Evolutionary conservation across 768 basidiomycete genomes (phyloP).

Genomic region (Lenzites betulinus): DNA sequence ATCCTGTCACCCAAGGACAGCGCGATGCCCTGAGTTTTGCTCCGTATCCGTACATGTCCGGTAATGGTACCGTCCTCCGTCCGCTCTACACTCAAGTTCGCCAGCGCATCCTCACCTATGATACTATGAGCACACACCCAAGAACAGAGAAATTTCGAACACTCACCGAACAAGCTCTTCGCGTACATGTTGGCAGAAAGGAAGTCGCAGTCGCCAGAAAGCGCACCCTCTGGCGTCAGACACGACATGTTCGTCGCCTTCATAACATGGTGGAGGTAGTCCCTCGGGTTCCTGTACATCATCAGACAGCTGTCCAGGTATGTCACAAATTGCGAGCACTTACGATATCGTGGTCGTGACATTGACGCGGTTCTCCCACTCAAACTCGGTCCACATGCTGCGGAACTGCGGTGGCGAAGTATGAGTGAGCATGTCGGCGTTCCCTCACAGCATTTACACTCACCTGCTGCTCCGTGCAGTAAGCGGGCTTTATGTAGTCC

Average conservation of each 20-base stretch:
- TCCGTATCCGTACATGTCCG: conserved; percentile 94
- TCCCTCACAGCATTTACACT: conserved; percentile 14
- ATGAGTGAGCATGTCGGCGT: neutral
- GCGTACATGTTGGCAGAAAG: conserved; percentile 97
- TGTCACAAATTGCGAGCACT: conserved; percentile 34
- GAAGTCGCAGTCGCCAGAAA: conserved; percentile 97
- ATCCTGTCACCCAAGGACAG: conserved; percentile 91
- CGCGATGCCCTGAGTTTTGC: conserved; percentile 98
- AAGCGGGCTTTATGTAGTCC: conserved; percentile 96
- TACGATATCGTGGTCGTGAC: conserved; percentile 83
- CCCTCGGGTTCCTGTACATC: conserved; percentile 68
- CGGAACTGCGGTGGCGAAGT: conserved; percentile 63
- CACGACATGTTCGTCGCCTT: conserved; percentile 97
- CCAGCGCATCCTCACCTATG: conserved; percentile 91
- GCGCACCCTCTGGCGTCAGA: conserved; percentile 83
- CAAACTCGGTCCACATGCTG: conserved; percentile 99
- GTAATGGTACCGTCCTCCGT: conserved; percentile 79
- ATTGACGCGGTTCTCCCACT: conserved; percentile 99
- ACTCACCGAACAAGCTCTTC: conserved; percentile 86
- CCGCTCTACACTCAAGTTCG: conserved; percentile 91
- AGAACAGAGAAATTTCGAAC: neutral
- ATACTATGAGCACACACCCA: neutral
- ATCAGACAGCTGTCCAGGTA: neutral
- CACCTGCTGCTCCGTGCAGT: conserved; percentile 93
- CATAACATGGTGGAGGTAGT: conserved; percentile 94